A percentile compares a stretch with the other conserved stretches of the same genome.
phyloP scores from a whole-genome alignment of 225 moss, liverwort and hornwort species.

The Antitrichia curtipendula region DNA sequence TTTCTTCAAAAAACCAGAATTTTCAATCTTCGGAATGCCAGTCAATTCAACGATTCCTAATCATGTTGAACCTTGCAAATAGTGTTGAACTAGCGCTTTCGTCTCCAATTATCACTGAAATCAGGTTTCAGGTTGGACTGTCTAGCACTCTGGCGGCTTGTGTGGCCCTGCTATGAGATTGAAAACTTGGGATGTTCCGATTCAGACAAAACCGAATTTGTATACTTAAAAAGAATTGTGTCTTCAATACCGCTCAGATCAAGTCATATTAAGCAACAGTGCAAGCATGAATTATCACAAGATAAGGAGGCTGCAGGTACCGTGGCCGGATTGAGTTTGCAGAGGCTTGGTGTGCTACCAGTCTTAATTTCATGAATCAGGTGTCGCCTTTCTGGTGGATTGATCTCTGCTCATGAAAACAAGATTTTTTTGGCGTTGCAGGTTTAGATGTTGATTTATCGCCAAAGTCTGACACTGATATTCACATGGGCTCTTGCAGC shows the following conservation, averaged over 20 bases:
- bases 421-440: background rate
- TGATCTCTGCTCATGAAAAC: background rate
- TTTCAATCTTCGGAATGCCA: background rate
- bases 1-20: background rate
- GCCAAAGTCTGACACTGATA: background rate
- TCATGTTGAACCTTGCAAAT: background rate
- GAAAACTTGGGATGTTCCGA: background rate
- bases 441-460: background rate
- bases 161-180: background rate
- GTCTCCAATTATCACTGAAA: background rate
- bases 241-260: background rate
- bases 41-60: background rate
- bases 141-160: background rate
- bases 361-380: background rate
- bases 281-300: background rate
- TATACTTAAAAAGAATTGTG: background rate
- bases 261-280: background rate
- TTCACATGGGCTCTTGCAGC: slow-evolving; percentile 9
- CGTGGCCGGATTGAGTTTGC: background rate
- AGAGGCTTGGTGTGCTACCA: background rate
- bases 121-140: background rate
- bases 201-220: background rate
- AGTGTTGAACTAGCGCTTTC: background rate
- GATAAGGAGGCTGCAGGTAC: background rate
- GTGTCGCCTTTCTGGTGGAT: background rate